phyloP scores from a whole-genome alignment of 1,139 yeast species.

The Wickerhamomyces sp. region DNA sequence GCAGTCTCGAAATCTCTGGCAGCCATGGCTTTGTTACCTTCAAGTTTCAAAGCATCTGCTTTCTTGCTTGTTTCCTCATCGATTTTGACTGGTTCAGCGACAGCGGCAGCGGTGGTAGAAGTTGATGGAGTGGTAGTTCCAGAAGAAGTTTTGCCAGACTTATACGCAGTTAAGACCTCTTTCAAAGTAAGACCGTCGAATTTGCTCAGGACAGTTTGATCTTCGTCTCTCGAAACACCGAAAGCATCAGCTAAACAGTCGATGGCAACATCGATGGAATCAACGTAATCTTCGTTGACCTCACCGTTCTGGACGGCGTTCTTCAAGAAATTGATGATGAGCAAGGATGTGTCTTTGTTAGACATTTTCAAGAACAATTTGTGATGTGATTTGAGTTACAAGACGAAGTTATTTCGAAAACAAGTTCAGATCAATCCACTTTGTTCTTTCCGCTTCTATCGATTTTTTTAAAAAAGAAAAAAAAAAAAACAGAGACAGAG shows the following conservation, averaged over 20 bases:
- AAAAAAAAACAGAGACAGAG: too few species aligned
- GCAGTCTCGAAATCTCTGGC: conserved; percentile 65
- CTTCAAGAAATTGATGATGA: conserved; percentile 70
- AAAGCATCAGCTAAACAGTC: conserved; percentile 91
- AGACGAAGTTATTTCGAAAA: too few species aligned
- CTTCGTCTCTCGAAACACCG: conserved; percentile 52
- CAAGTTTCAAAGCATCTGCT: conserved; percentile 80
- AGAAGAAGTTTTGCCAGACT: conserved; percentile 21
- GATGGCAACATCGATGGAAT: conserved; percentile 92
- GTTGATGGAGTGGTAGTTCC: conserved; percentile 23
- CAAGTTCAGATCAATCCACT: too few species aligned
- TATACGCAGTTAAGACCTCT: conserved; percentile 34
- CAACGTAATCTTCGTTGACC: conserved; percentile 74
- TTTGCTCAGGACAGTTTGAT: conserved; percentile 30
- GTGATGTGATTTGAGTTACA: too few species aligned
- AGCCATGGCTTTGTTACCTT: conserved; percentile 94
- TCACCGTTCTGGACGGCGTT: conserved; percentile 55
- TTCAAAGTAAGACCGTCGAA: conserved; percentile 47
- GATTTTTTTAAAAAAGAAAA: too few species aligned
- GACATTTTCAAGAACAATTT: conserved; percentile 20
- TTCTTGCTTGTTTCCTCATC: conserved; percentile 44
- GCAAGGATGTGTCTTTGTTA: conserved; percentile 66
- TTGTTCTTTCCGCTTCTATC: too few species aligned
- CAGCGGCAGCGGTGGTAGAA: conserved; percentile 21
- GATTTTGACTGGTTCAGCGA: conserved; percentile 38